These are phyloP conservation scores for Ceratocystis lukuohia DNA, from an alignment of 2,329 filamentous ascomycete genomes.

Conservation along the genomic window DNA sequence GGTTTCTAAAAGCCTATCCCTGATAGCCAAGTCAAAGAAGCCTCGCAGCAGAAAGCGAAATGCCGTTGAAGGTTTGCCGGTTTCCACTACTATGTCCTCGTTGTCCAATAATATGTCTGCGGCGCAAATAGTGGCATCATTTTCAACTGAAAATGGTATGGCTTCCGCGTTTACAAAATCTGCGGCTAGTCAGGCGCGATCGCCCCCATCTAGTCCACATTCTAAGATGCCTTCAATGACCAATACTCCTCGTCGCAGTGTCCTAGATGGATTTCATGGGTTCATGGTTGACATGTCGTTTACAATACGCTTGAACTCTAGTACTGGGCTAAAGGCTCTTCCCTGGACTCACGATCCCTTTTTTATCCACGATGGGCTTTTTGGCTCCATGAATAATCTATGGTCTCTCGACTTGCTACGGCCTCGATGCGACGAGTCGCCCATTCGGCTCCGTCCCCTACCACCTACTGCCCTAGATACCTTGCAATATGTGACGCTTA, in stretches of 20 bases:
- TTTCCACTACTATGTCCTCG: background rate
- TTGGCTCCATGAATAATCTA: conserved; percentile 8
- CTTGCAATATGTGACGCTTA: conserved; percentile 9
- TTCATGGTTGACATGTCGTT: conserved; percentile 9
- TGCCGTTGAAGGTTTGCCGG: background rate
- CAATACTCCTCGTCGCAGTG: background rate
- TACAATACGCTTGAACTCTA: background rate
- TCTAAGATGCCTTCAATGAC: conserved; percentile 3
- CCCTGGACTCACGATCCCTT: conserved; percentile 17
- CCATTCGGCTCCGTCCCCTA: conserved; percentile 9
- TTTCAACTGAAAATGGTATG: background rate
- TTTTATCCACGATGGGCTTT: conserved; percentile 16
- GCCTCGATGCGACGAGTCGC: background rate
- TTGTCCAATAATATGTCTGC: background rate
- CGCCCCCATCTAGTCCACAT: background rate
- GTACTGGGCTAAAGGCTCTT: background rate
- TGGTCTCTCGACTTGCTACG: background rate
- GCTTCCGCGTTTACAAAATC: background rate
- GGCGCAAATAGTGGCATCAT: background rate
- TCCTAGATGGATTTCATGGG: background rate
- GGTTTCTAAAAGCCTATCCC: background rate
- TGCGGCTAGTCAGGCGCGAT: background rate
- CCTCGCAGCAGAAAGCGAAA: background rate
- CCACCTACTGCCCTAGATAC: background rate
- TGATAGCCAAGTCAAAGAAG: background rate